Percentiles rank a stretch among this genome's conserved stretches.
These are phyloP conservation scores for Beta corolliflora DNA, from an alignment of 179 eudicot species.

Conservation along the genomic window DNA sequence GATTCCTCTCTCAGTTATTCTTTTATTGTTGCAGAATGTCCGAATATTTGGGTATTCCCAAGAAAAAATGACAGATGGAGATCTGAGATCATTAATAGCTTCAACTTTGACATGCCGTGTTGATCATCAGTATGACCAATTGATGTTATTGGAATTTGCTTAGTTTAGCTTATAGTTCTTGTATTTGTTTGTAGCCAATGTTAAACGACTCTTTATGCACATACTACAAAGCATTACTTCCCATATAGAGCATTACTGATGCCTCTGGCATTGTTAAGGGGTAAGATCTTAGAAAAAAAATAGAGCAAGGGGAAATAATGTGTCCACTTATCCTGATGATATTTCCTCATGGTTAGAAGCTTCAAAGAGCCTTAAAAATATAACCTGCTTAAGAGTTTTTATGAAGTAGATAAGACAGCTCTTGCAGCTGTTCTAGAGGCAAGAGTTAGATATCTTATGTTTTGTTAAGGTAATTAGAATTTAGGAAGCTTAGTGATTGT, in stretches of 20 bases:
- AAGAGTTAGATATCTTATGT: neutral
- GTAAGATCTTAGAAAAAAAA: neutral
- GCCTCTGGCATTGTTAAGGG: neutral
- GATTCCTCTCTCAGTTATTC: slow-evolving; percentile 7
- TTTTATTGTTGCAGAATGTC: slow-evolving; percentile 36
- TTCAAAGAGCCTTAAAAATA: neutral
- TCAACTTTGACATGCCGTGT: slow-evolving; percentile 42
- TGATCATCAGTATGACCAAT: slow-evolving; percentile 37
- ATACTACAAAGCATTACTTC: neutral
- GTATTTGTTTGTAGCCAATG: neutral
- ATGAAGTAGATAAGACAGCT: neutral
- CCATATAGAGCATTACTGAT: neutral
- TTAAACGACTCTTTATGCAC: neutral
- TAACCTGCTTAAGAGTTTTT: neutral
- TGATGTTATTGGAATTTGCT: neutral
- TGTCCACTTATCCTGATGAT: neutral
- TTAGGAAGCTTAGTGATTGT: neutral
- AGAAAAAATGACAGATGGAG: slow-evolving; percentile 35
- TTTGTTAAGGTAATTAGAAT: neutral
- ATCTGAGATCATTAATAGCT: slow-evolving; percentile 34
- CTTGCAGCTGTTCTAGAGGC: neutral
- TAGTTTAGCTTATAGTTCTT: neutral
- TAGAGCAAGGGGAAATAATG: neutral
- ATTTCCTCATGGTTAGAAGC: neutral
- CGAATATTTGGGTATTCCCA: slow-evolving; percentile 33